phyloP scores from a whole-genome alignment of 2,329 filamentous ascomycete species.

The Ascochyta koolunga region DNA sequence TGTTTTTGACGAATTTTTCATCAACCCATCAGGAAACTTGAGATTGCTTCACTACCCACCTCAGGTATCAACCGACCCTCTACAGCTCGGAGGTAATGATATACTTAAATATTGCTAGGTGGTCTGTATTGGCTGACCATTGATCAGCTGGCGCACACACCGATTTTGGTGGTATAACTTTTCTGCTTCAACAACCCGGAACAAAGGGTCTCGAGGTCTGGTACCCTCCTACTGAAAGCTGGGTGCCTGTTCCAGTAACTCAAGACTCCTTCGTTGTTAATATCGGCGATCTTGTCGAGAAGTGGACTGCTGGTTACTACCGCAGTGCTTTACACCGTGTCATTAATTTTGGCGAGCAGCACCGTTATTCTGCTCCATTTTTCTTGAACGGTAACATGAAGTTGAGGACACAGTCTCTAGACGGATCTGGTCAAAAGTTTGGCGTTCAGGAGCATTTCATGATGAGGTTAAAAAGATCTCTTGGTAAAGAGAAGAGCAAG shows the following conservation, averaged over 20 bases:
- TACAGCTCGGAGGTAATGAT: constrained; percentile 14
- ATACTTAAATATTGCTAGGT: neutral
- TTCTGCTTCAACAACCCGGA: constrained; percentile 22
- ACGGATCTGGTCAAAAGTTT: constrained; percentile 1
- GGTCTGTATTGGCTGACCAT: neutral
- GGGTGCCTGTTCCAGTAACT: constrained; percentile 12
- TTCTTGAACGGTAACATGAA: constrained; percentile 9
- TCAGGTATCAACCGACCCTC: constrained; percentile 1
- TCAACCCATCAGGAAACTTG: constrained; percentile 13
- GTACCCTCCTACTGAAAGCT: constrained; percentile 11
- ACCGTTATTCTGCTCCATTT: constrained; percentile 1
- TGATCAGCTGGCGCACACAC: constrained; percentile 18
- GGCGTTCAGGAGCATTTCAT: constrained; percentile 5
- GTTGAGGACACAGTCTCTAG: neutral
- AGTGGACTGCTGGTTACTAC: constrained; percentile 16
- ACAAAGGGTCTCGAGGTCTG: constrained; percentile 19
- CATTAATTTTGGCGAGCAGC: constrained; percentile 8
- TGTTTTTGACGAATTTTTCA: constrained; percentile 14
- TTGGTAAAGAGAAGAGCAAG: constrained; percentile 3
- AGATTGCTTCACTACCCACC: constrained; percentile 21
- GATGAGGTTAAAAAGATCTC: constrained; percentile 3
- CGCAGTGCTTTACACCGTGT: constrained; percentile 17
- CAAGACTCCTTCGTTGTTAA: constrained; percentile 14
- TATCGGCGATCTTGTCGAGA: constrained; percentile 14
- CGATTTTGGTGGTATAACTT: constrained; percentile 24